Conservation (phyloP, 192 early-diverging fungal species). For the Gonapodya sp. region DNA sequence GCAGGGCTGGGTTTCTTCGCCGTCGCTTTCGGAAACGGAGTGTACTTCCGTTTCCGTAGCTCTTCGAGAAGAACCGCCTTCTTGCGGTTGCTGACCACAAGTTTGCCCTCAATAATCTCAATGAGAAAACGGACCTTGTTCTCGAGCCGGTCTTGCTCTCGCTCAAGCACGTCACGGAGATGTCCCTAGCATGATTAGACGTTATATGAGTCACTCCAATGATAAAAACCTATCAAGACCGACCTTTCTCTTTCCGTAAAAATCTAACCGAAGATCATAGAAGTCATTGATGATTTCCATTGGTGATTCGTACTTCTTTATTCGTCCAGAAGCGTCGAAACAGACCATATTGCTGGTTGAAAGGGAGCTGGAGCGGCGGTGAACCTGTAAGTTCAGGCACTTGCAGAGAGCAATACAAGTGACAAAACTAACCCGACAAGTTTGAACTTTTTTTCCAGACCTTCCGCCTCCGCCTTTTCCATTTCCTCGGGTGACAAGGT, state of each 20-base stretch:
- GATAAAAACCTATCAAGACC: slow-evolving; percentile 10
- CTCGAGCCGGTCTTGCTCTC: not conserved
- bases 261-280: slow-evolving; percentile 69
- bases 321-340: slow-evolving; percentile 77
- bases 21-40: slow-evolving; percentile 41
- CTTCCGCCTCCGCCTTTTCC: slow-evolving; percentile 61
- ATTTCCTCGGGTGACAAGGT: slow-evolving; percentile 57
- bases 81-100: slow-evolving; percentile 80
- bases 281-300: slow-evolving; percentile 82
- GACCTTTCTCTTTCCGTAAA: slow-evolving; percentile 85
- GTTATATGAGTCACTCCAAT: not conserved
- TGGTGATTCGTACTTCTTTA: slow-evolving; percentile 66
- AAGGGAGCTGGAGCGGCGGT: slow-evolving; percentile 33
- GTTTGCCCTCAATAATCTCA: slow-evolving; percentile 76
- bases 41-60: slow-evolving; percentile 57
- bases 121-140: slow-evolving; percentile 60
- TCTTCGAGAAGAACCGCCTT: slow-evolving; percentile 63
- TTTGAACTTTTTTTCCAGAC: slow-evolving; percentile 77
- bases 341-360: slow-evolving; percentile 87
- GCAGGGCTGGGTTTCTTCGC: slow-evolving; percentile 2
- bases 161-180: slow-evolving; percentile 11
- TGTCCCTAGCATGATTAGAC: slow-evolving; percentile 12
- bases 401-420: not conserved
- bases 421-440: slow-evolving; percentile 20
- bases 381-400: not conserved